Conservation (phyloP, 1,139 yeast species). For the Hansenula sp. region DNA sequence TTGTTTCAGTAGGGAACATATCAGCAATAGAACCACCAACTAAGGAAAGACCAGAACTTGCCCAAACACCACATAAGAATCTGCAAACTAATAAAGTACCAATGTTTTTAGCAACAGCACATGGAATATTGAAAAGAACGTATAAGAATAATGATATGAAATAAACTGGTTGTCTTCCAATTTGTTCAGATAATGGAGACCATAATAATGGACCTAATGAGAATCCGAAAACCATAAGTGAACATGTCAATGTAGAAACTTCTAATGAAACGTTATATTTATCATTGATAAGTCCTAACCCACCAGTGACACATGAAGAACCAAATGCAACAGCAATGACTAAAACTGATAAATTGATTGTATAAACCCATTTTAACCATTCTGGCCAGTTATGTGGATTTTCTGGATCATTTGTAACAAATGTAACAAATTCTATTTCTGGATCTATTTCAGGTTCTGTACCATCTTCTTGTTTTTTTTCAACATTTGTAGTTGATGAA, state of each 20-base stretch:
- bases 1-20: slow-evolving; percentile 68
- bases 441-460: slow-evolving; percentile 41
- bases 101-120: slow-evolving; percentile 81
- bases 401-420: slow-evolving; percentile 69
- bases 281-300: slow-evolving; percentile 58
- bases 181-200: slow-evolving; percentile 86
- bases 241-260: slow-evolving; percentile 75
- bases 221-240: slow-evolving; percentile 87
- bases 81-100: slow-evolving; percentile 78
- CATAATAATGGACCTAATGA: slow-evolving; percentile 84
- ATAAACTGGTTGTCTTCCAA: slow-evolving; percentile 84
- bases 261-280: slow-evolving; percentile 66
- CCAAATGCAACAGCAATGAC: slow-evolving; percentile 90
- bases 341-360: slow-evolving; percentile 57
- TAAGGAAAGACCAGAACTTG: slow-evolving; percentile 77
- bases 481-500: slow-evolving; percentile 14
- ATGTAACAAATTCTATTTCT: slow-evolving; percentile 79
- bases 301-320: slow-evolving; percentile 86
- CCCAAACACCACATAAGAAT: slow-evolving; percentile 81
- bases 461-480: slow-evolving; percentile 18
- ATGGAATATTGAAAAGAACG: slow-evolving; percentile 78
- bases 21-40: slow-evolving; percentile 93
- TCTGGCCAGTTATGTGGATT: slow-evolving; percentile 84
- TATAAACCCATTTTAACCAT: slow-evolving; percentile 58
- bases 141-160: slow-evolving; percentile 70